Conservation (phyloP, 352 stramenopile genomes). For the Peronospora belbahrii region DNA sequence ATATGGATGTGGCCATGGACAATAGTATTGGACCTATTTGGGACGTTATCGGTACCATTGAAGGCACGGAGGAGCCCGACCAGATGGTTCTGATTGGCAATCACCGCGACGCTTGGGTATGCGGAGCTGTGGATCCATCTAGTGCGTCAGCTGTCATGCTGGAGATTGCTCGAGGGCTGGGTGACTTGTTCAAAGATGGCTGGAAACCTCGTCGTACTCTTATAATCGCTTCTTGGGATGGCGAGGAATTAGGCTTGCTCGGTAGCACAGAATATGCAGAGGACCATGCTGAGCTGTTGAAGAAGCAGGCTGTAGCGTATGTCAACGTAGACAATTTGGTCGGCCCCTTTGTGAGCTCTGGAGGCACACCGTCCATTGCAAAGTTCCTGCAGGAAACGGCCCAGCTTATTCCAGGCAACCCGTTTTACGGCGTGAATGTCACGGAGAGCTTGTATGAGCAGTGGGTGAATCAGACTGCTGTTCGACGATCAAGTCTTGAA, state of each 20-base stretch:
- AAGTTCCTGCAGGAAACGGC: slow-evolving; percentile 48
- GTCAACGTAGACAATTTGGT: slow-evolving; percentile 79
- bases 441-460: slow-evolving; percentile 36
- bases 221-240: slow-evolving; percentile 77
- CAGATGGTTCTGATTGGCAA: slow-evolving; percentile 84
- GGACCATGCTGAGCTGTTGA: slow-evolving; percentile 35
- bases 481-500: slow-evolving; percentile 7
- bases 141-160: slow-evolving; percentile 71
- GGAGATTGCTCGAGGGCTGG: slow-evolving; percentile 73
- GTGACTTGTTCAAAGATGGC: slow-evolving; percentile 47
- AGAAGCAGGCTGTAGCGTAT: slow-evolving; percentile 56
- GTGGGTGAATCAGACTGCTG: slow-evolving; percentile 22
- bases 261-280: slow-evolving; percentile 66
- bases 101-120: slow-evolving; percentile 88
- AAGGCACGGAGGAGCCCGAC: slow-evolving; percentile 46
- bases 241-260: slow-evolving; percentile 73
- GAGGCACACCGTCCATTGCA: slow-evolving; percentile 51
- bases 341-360: slow-evolving; percentile 36
- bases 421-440: slow-evolving; percentile 17
- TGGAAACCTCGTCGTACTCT: slow-evolving; percentile 80
- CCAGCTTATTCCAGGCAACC: slow-evolving; percentile 39
- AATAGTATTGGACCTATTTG: slow-evolving; percentile 69
- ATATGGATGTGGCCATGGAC: slow-evolving; percentile 63
- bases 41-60: slow-evolving; percentile 45
- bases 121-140: slow-evolving; percentile 44